Evolutionary conservation across 176 grass and related monocot genomes (phyloP), one percentile per base, ranked within the genome.

Genomic region (Aegilops umbellulata): DNA sequence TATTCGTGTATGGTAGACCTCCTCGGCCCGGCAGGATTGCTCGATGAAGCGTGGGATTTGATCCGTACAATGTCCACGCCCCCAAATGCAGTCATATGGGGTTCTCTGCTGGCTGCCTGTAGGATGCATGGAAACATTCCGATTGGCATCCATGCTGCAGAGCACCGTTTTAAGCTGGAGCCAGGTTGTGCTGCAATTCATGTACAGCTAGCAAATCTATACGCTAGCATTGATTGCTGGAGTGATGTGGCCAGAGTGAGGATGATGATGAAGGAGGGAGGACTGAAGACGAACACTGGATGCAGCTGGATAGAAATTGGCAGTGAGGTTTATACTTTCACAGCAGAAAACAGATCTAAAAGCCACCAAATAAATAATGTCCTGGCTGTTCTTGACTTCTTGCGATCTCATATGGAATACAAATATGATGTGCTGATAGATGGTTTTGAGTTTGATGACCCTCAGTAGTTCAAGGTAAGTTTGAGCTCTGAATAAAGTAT

Each of bases 1-100:
- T 95, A 95, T 41, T 87, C 88, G 25, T 95, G 93, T 57, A 81
- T 92, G 85, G 85, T 95, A 4, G 93, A 95, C 79, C 90, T 95
- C 39, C 83, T 95, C 16, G 88, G 86, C 2, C 83, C 83, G 67
- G 88, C 88, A 81, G 93, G 90, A 25, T 66, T 88, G 60, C 10
- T 90, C 47, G 79, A 92, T 66, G 88, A 95, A 86, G 86, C 90
- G 1, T 84, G 84, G 46, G 55, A 86, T 65, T 65, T 95, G 75
- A 84, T 92, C 70, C 51, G 65, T 72, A 68, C 44, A 1, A 90
- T 92, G 90, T 82, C 88, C 2, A 46, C 73, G 4, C 49, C 66
- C 42, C 69, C 90, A 32, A 89, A 92, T 57, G 90, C 76, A 10
- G 57, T 89, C 12, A 81, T 95, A 84, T 95, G 93, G 90, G 86